Conservation (phyloP, 2,329 filamentous ascomycete species). For the Endocalyx cinctus region DNA sequence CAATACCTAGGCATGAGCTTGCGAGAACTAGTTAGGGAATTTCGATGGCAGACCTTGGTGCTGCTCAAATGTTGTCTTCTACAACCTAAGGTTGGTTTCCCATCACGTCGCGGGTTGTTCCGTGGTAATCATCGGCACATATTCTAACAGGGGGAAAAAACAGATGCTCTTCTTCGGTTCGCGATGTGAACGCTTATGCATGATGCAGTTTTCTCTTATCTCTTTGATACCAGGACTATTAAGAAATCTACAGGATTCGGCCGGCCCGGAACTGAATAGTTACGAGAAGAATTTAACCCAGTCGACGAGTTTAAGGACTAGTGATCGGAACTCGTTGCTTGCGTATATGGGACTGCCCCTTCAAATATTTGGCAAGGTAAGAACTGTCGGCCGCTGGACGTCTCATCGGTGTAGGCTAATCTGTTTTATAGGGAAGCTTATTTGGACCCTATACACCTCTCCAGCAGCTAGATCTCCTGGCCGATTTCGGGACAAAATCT, state of each 20-base stretch:
- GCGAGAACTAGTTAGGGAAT: slow-evolving; percentile 88
- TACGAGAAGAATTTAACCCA: slow-evolving; percentile 72
- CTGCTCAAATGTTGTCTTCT: slow-evolving; percentile 90
- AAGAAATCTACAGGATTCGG: slow-evolving; percentile 87
- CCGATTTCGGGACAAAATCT: slow-evolving; percentile 90
- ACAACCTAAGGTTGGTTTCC: slow-evolving; percentile 94
- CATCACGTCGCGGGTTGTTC: no score
- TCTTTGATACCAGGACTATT: slow-evolving; percentile 92
- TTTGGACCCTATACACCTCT: slow-evolving; percentile 96
- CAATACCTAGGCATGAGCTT: slow-evolving; percentile 86
- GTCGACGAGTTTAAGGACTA: slow-evolving; percentile 83
- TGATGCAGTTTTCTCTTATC: slow-evolving; percentile 96
- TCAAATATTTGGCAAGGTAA: slow-evolving; percentile 88
- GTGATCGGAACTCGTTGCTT: slow-evolving; percentile 83
- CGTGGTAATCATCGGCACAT: no score
- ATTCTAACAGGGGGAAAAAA: slow-evolving; percentile 9
- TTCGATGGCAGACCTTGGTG: slow-evolving; percentile 89
- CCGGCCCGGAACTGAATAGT: slow-evolving; percentile 84
- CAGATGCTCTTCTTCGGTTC: slow-evolving; percentile 98
- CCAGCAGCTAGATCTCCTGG: slow-evolving; percentile 90
- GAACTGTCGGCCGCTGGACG: slow-evolving; percentile 3
- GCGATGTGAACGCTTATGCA: slow-evolving; percentile 91
- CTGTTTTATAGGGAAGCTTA: slow-evolving; percentile 64
- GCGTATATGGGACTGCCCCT: slow-evolving; percentile 92
- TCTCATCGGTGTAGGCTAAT: slow-evolving; percentile 3